Conservation (phyloP, 2,329 filamentous ascomycete genomes). For the Huntiella decipiens region DNA sequence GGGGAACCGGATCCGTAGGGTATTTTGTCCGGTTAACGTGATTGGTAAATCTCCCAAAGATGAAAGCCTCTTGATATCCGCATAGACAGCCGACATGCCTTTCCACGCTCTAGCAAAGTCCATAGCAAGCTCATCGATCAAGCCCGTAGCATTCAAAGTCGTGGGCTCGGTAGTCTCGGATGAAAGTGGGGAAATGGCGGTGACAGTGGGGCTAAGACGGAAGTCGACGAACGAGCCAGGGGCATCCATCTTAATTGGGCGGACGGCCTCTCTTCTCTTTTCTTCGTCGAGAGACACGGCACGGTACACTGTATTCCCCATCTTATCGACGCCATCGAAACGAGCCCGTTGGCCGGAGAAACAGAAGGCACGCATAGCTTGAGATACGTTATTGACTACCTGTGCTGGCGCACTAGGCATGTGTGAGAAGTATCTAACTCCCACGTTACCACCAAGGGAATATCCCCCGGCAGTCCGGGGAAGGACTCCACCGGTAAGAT, state of each 20-base stretch:
- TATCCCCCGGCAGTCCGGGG: constrained; percentile 85
- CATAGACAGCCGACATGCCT: constrained; percentile 60
- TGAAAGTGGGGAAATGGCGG: constrained; percentile 58
- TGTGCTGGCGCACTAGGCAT: constrained; percentile 69
- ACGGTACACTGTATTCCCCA: constrained; percentile 63
- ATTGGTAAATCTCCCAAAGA: constrained; percentile 70
- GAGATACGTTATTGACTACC: constrained; percentile 86
- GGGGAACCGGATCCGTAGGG: constrained; percentile 69
- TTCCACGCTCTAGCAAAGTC: constrained; percentile 79
- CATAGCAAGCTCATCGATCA: constrained; percentile 66
- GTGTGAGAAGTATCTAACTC: constrained; percentile 75
- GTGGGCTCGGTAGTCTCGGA: constrained; percentile 27
- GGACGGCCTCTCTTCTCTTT: constrained; percentile 9
- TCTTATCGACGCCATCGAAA: constrained; percentile 58
- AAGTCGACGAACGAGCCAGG: constrained; percentile 82
- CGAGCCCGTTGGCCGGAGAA: constrained; percentile 77
- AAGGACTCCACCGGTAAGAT: constrained; percentile 72
- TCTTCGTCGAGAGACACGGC: constrained; percentile 57
- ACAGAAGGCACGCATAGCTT: constrained; percentile 79
- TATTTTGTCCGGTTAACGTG: constrained; percentile 44
- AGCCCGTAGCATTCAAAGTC: constrained; percentile 61
- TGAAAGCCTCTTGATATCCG: constrained; percentile 62
- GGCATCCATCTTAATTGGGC: constrained; percentile 32
- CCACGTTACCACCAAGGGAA: constrained; percentile 33
- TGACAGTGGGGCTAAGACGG: constrained; percentile 71